Evolutionary conservation across 495 filamentous ascomycete genomes (phyloP), one percentile per base, ranked within the genome.

Genomic region (Penicillium riverlandense): DNA sequence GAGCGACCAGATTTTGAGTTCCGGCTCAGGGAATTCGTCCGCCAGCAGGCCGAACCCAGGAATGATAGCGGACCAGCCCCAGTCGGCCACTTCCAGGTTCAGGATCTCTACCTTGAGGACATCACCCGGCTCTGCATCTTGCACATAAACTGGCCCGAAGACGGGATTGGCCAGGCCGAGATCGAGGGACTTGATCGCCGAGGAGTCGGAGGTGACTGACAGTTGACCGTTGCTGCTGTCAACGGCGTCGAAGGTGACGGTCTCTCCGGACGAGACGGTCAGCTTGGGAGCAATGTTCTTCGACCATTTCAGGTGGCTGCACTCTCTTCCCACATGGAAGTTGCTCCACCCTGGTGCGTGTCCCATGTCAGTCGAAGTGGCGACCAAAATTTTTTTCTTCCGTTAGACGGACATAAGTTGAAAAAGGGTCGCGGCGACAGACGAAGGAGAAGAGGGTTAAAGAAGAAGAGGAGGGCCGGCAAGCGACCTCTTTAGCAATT

Each of bases 201-300:
- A 63, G 13, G 60, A 54, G 27, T 70, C 59, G 28, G 66, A 71
- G 22, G 22, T 11, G 44, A 43, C 1, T 57, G 45, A 9, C 56
- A 77, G 65, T 51, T 77, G 73, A 40, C 70, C 71, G 46, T 72
- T 67, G 54, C 73, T 73, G 43, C 73, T 73, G 48, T 75, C 72
- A 32, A 69, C 62, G 12, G 70, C 59, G 50, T 75, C 72, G 48
- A 77, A 74, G 11, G 66, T 58, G 38, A 75, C 57, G 4, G 59
- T 62, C 34, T 62, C 47, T 7, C 71, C 70, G 6, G 73, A 74
- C 0, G 62, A 49, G 38, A 77, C 63, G n/a, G 67, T 70, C 37
- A 70, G 48, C 9, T 67, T 66, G 9, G 73, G 72, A 10, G 55
- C 40, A 32, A 71, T 58, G n/a, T 69, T 58, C 40, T 66, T 65